Evolutionary conservation across 371 early-diverging fungal genomes (phyloP).

Genomic region (Umbelopsis sp.): DNA sequence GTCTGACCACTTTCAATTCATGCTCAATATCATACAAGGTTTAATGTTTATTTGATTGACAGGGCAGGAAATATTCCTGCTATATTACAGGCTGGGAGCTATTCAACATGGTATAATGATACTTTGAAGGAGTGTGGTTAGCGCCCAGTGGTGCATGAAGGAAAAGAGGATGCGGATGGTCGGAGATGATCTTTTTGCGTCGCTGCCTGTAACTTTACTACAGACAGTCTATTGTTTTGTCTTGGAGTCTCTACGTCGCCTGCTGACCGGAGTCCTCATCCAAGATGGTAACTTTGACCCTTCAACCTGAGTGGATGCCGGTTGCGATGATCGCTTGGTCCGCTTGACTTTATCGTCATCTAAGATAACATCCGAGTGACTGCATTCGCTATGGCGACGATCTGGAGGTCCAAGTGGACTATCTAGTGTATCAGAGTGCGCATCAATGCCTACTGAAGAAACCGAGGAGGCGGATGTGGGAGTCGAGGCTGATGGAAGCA

Average conservation of each 20-base stretch:
- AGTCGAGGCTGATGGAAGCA: background rate
- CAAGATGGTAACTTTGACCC: background rate
- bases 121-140: too few species aligned
- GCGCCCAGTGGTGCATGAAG: too few species aligned
- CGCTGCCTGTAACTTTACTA: too few species aligned
- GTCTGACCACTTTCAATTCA: too few species aligned
- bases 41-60: too few species aligned
- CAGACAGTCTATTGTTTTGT: background rate
- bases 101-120: too few species aligned
- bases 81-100: too few species aligned
- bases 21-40: too few species aligned
- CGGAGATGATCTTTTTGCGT: too few species aligned
- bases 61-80: too few species aligned
- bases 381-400: background rate
- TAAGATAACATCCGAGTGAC: background rate
- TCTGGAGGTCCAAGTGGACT: background rate
- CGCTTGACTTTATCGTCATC: background rate
- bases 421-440: background rate
- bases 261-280: slow-evolving; percentile 12
- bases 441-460: background rate
- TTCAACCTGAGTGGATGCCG: background rate
- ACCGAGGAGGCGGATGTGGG: background rate
- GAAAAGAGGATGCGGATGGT: too few species aligned
- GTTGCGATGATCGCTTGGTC: background rate
- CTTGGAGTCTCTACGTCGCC: background rate